A percentile compares a stretch with the other conserved stretches of the same genome.
phyloP scores from a whole-genome alignment of 768 basidiomycete genomes.

The Rhizopogon sp. region DNA sequence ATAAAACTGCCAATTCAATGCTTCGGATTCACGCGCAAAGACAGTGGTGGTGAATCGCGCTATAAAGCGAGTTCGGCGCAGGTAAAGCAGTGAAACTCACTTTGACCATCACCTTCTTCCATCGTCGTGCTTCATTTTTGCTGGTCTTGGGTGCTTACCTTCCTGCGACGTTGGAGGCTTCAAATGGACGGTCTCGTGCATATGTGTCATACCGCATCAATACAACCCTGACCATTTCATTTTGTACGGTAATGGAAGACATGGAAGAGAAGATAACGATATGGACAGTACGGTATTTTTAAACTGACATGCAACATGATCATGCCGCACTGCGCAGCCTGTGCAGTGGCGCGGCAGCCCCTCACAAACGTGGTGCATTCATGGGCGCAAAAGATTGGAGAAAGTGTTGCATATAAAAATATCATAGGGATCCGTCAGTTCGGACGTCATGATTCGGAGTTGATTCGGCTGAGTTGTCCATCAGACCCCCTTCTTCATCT shows the following conservation, averaged over 20 bases:
- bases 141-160: neutral
- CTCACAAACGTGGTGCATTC: too few species aligned
- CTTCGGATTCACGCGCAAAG: constrained; percentile 3
- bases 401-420: too few species aligned
- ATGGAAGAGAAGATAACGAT: neutral
- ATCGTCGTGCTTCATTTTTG: neutral
- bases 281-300: too few species aligned
- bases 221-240: neutral
- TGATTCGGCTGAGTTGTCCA: too few species aligned
- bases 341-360: too few species aligned
- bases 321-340: too few species aligned
- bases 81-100: neutral
- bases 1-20: neutral
- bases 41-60: neutral
- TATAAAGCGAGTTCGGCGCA: neutral
- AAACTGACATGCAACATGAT: too few species aligned
- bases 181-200: neutral
- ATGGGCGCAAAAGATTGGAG: too few species aligned
- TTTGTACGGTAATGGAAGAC: neutral
- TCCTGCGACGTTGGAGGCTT: neutral
- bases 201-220: neutral
- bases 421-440: too few species aligned
- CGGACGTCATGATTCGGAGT: too few species aligned
- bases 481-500: too few species aligned
- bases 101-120: neutral